phyloP scores from a whole-genome alignment of 345 rosid genomes.

The Ceriops zippeliana region DNA sequence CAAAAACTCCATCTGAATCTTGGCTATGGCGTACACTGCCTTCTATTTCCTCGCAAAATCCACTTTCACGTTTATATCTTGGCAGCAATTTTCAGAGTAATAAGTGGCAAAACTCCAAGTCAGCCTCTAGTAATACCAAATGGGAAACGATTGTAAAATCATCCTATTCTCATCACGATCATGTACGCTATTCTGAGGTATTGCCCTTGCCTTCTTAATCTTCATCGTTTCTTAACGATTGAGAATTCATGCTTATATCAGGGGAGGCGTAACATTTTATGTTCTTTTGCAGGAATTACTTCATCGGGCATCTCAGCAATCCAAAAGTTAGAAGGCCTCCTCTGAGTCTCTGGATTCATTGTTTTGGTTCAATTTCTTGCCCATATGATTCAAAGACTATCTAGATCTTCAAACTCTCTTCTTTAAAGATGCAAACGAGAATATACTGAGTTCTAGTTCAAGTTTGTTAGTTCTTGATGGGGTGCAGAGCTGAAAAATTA shows the following conservation, averaged over 20 bases:
- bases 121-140: conserved; percentile 41
- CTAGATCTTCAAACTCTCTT: conserved; percentile 13
- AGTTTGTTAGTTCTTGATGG: too few relatives aligned
- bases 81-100: conserved; percentile 33
- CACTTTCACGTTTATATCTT: conserved; percentile 31
- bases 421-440: conserved; percentile 4
- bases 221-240: background rate
- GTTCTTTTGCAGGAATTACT: conserved; percentile 57
- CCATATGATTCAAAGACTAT: conserved; percentile 15
- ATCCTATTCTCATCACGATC: conserved; percentile 68
- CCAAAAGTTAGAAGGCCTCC: conserved; percentile 28
- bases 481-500: too few relatives aligned
- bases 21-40: conserved; percentile 87
- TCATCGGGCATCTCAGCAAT: conserved; percentile 46
- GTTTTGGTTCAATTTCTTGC: conserved; percentile 10
- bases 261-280: background rate
- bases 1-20: conserved; percentile 82
- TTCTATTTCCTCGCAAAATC: conserved; percentile 39
- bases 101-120: conserved; percentile 38
- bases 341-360: conserved; percentile 4
- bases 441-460: conserved; percentile 4
- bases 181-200: conserved; percentile 85
- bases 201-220: background rate
- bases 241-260: background rate
- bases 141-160: conserved; percentile 98